Conservation (phyloP, 2,329 filamentous ascomycete species). For the Fusarium redolens region DNA sequence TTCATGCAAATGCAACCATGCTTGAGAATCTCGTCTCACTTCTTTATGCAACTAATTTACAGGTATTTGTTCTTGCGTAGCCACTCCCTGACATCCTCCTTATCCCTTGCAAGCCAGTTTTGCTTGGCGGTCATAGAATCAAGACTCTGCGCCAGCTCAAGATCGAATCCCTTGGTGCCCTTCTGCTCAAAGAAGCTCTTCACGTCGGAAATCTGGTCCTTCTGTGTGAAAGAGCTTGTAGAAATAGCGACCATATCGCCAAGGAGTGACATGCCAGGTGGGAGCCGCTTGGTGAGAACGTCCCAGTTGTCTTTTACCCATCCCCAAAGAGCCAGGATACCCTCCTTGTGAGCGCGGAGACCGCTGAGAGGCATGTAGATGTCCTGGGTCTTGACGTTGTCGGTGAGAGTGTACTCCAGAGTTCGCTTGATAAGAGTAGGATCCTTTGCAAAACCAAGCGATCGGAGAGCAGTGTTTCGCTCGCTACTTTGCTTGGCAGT, state of each 20-base stretch:
- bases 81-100: constrained; percentile 76
- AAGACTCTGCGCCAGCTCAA: constrained; percentile 87
- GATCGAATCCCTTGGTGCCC: constrained; percentile 87
- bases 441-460: constrained; percentile 81
- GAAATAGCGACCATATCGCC: constrained; percentile 85
- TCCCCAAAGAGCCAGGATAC: constrained; percentile 81
- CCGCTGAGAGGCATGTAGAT: constrained; percentile 89
- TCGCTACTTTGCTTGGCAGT: constrained; percentile 78
- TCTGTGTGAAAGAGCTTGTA: constrained; percentile 81
- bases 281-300: constrained; percentile 81
- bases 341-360: constrained; percentile 79
- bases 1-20: background rate
- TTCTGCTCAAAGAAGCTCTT: constrained; percentile 84
- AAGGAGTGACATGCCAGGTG: constrained; percentile 87
- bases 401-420: constrained; percentile 77
- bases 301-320: constrained; percentile 94
- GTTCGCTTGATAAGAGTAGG: constrained; percentile 85
- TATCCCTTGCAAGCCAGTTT: constrained; percentile 68
- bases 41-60: constrained; percentile 23
- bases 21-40: background rate
- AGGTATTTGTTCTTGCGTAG: constrained; percentile 45
- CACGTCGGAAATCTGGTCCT: constrained; percentile 80
- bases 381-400: constrained; percentile 93
- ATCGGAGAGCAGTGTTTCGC: constrained; percentile 89
- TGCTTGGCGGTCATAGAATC: constrained; percentile 86